phyloP scores from a whole-genome alignment of 163 green algal genomes.

The Chloromonas sp. region DNA sequence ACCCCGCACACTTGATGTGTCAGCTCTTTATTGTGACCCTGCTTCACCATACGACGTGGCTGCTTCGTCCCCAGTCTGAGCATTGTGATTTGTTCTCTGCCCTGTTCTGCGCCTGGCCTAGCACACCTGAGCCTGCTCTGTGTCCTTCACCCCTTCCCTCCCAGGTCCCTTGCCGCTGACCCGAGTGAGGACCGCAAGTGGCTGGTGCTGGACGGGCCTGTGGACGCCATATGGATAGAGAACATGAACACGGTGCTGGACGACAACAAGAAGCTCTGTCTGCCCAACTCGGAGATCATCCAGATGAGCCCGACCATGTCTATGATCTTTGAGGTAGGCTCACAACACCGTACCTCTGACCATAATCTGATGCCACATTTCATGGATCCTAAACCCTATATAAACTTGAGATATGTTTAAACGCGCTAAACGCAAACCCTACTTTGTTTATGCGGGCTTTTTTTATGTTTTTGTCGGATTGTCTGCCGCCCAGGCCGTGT shows the following conservation, averaged over 20 bases:
- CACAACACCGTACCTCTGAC: neutral
- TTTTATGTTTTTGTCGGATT: too few species aligned
- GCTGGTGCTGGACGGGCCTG: constrained; percentile 75
- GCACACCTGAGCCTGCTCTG: constrained; percentile 38
- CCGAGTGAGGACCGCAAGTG: constrained; percentile 46
- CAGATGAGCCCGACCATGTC: constrained; percentile 70
- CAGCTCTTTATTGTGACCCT: neutral
- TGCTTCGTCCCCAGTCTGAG: neutral
- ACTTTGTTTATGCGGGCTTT: too few species aligned
- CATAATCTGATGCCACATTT: too few species aligned
- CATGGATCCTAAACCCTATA: too few species aligned
- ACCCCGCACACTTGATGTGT: too few species aligned
- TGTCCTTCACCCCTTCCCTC: neutral
- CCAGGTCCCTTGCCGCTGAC: constrained; percentile 31
- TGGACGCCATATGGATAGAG: constrained; percentile 79
- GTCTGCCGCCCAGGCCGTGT: too few species aligned
- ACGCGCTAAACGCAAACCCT: too few species aligned
- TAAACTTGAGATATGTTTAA: too few species aligned
- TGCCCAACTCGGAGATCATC: constrained; percentile 79
- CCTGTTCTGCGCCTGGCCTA: constrained; percentile 31
- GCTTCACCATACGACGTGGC: neutral
- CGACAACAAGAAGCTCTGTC: constrained; percentile 83
- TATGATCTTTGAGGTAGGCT: constrained; percentile 80
- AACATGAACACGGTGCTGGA: constrained; percentile 81
- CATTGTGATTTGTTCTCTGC: neutral